Conservation (phyloP, 768 basidiomycete species). For the Amanita pallidorosea region DNA sequence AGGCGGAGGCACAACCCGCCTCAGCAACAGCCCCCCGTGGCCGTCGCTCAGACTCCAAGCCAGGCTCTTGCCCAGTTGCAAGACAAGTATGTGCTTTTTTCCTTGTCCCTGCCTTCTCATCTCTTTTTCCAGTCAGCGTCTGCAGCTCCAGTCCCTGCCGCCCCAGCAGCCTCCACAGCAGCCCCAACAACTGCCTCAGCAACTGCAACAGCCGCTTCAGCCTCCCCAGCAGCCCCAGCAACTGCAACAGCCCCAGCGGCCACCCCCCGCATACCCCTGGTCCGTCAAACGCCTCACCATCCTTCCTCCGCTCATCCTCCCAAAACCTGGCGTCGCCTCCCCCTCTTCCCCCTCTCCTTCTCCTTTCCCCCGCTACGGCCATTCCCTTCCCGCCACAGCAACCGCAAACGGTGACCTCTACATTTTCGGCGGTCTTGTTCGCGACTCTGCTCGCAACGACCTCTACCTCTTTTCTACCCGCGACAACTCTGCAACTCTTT, state of each 20-base stretch:
- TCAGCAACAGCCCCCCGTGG: conserved; percentile 36
- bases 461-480: conserved; percentile 82
- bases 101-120: conserved; percentile 8
- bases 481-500: conserved; percentile 66
- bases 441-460: conserved; percentile 84
- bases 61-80: conserved; percentile 57
- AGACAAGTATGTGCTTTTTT: conserved; percentile 13
- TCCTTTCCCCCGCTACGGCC: conserved; percentile 95
- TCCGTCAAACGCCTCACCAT: conserved; percentile 63
- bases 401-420: conserved; percentile 84
- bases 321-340: conserved; percentile 53
- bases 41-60: conserved; percentile 51
- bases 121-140: conserved; percentile 15
- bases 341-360: conserved; percentile 66
- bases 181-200: conserved; percentile 5
- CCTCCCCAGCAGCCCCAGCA: conserved; percentile 21
- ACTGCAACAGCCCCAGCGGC: conserved; percentile 20
- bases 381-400: conserved; percentile 75
- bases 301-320: conserved; percentile 53
- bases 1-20: conserved; percentile 64
- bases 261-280: conserved; percentile 74
- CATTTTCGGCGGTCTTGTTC: conserved; percentile 93
- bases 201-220: conserved; percentile 15
- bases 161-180: conserved; percentile 18
- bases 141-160: conserved; percentile 10